A percentile compares a stretch with the other conserved stretches of the same genome.
These are phyloP conservation scores for Arabidopsis suecica DNA, from an alignment of 345 rosid species.

Conservation along the genomic window DNA sequence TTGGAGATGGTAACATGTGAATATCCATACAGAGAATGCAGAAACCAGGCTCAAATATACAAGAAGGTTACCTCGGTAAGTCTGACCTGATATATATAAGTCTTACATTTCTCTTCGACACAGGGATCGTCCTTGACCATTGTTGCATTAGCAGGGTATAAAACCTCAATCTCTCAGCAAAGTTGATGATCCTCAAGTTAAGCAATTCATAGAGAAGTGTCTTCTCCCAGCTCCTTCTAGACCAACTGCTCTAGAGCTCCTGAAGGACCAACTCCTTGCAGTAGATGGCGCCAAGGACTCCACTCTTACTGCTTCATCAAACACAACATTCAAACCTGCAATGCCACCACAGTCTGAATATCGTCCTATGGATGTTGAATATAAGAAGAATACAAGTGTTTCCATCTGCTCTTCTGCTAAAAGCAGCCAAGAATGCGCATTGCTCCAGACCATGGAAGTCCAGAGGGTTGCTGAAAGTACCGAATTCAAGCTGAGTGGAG, in stretches of 20 bases:
- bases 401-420: conserved; percentile 43
- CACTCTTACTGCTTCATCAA: conserved; percentile 38
- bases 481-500: conserved; percentile 61
- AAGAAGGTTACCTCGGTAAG: conserved; percentile 75
- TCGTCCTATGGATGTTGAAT: conserved; percentile 66
- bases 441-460: conserved; percentile 48
- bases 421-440: conserved; percentile 30
- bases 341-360: conserved; percentile 42
- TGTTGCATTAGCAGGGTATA: conserved; percentile 60
- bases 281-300: conserved; percentile 51
- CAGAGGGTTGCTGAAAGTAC: conserved; percentile 53
- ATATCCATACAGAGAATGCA: conserved; percentile 81
- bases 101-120: not conserved
- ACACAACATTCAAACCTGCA: conserved; percentile 27
- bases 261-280: conserved; percentile 72
- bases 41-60: conserved; percentile 73
- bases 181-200: conserved; percentile 69
- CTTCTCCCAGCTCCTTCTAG: conserved; percentile 69
- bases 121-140: conserved; percentile 4
- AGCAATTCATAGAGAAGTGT: conserved; percentile 85
- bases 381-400: conserved; percentile 49
- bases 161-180: conserved; percentile 77
- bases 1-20: conserved; percentile 91
- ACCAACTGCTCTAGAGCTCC: conserved; percentile 69
- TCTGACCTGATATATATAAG: not conserved